Percentiles rank a stretch among this genome's conserved stretches.
These are phyloP conservation scores for Sporormia fimetaria DNA, from an alignment of 495 filamentous ascomycete genomes.

Conservation along the genomic window DNA sequence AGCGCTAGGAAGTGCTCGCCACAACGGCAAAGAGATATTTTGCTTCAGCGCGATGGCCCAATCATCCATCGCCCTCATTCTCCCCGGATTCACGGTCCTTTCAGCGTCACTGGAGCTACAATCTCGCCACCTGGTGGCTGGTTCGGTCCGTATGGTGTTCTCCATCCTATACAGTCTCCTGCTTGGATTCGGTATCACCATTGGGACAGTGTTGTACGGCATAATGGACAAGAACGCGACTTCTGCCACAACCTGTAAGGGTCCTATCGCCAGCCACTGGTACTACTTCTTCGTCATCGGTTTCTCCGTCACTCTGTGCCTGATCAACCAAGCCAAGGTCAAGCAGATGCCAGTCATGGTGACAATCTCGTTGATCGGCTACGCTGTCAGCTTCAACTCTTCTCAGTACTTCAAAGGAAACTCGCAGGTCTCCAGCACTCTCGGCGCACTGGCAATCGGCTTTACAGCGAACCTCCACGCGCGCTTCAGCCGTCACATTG, in stretches of 20 bases:
- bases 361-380: constrained; percentile 72
- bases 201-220: constrained; percentile 83
- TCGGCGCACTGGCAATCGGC: constrained; percentile 80
- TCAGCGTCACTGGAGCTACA: constrained; percentile 82
- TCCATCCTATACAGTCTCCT: constrained; percentile 92
- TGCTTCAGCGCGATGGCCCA: constrained; percentile 92
- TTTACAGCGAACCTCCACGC: constrained; percentile 82
- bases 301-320: constrained; percentile 71
- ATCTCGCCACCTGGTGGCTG: constrained; percentile 73
- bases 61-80: constrained; percentile 79
- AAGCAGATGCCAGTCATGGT: constrained; percentile 83
- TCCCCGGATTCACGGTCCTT: constrained; percentile 78
- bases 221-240: constrained; percentile 65
- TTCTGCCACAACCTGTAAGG: constrained; percentile 57
- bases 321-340: constrained; percentile 85
- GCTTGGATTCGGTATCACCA: constrained; percentile 93
- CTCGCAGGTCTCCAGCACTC: constrained; percentile 69
- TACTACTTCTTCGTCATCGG: constrained; percentile 63
- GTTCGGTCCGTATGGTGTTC: constrained; percentile 90
- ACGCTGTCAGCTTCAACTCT: constrained; percentile 74
- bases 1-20: constrained; percentile 68
- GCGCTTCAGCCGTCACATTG: constrained; percentile 42
- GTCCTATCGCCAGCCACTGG: constrained; percentile 50
- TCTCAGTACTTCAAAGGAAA: constrained; percentile 60
- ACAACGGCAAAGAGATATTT: constrained; percentile 53